Evolutionary conservation across 371 early-diverging fungal genomes (phyloP).

Genomic region (Nosema bombycis): DNA sequence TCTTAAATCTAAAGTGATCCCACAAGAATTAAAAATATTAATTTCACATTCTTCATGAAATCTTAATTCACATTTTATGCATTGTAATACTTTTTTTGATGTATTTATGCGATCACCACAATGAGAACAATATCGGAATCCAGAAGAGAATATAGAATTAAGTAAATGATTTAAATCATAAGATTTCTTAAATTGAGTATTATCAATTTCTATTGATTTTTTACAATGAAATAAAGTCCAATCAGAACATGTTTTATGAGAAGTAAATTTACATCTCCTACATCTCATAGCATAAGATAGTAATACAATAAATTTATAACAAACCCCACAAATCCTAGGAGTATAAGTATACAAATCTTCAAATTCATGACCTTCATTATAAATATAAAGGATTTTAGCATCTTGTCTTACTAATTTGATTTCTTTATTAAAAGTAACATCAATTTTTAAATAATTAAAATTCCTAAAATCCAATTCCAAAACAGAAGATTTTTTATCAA

Average conservation of each 20-base stretch:
- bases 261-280: conserved; percentile 73
- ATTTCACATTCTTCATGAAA: conserved; percentile 76
- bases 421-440: conserved; percentile 32
- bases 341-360: conserved; percentile 18
- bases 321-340: conserved; percentile 55
- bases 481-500: conserved; percentile 31
- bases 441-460: conserved; percentile 39
- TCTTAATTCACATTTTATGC: conserved; percentile 69
- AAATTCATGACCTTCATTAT: conserved; percentile 48
- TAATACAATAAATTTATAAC: conserved; percentile 22
- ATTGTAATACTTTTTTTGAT: conserved; percentile 65
- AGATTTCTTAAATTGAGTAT: conserved; percentile 66
- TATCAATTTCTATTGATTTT: conserved; percentile 60
- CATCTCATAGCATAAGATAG: conserved; percentile 41
- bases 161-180: conserved; percentile 87
- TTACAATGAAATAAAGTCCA: conserved; percentile 77
- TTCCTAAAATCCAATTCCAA: conserved; percentile 41
- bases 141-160: conserved; percentile 70
- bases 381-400: conserved; percentile 40
- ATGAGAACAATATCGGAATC: conserved; percentile 85
- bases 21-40: conserved; percentile 82
- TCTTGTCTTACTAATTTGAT: conserved; percentile 26
- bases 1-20: conserved; percentile 72
- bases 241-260: conserved; percentile 78
- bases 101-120: conserved; percentile 87